phyloP scores from a whole-genome alignment of 2,329 filamentous ascomycete species.

The Ceratocystis papillata region DNA sequence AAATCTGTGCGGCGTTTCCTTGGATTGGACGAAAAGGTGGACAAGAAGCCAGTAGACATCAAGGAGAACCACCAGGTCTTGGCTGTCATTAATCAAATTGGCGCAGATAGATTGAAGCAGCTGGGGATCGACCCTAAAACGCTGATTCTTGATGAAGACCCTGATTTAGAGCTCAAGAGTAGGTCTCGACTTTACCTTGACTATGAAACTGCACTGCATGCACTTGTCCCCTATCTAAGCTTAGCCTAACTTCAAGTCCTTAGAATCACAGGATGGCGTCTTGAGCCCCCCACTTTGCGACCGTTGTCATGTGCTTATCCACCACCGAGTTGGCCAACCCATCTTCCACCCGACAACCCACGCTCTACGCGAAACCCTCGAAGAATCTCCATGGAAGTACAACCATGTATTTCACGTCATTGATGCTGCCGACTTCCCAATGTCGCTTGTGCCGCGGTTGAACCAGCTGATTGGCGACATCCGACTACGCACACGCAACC shows the following conservation, averaged over 20 bases:
- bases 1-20: constrained; percentile 44
- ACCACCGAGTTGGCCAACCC: constrained; percentile 58
- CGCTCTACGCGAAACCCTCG: constrained; percentile 70
- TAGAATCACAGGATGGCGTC: constrained; percentile 21
- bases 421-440: constrained; percentile 91
- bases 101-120: constrained; percentile 35
- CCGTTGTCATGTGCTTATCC: constrained; percentile 70
- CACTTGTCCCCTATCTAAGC: background rate
- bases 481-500: constrained; percentile 66
- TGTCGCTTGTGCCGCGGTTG: constrained; percentile 76
- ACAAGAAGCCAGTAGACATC: constrained; percentile 39
- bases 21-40: constrained; percentile 31
- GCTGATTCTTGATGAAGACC: constrained; percentile 19
- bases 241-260: background rate
- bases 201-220: background rate
- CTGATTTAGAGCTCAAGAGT: constrained; percentile 22
- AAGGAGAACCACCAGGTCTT: constrained; percentile 31
- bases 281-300: constrained; percentile 59
- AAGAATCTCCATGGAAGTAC: constrained; percentile 76
- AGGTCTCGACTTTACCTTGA: background rate
- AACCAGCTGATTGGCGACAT: constrained; percentile 59
- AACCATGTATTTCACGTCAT: constrained; percentile 95
- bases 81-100: constrained; percentile 29
- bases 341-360: constrained; percentile 74
- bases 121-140: constrained; percentile 38